Conservation (phyloP, 306 rosid species). For the Gillenia trifoliata region DNA sequence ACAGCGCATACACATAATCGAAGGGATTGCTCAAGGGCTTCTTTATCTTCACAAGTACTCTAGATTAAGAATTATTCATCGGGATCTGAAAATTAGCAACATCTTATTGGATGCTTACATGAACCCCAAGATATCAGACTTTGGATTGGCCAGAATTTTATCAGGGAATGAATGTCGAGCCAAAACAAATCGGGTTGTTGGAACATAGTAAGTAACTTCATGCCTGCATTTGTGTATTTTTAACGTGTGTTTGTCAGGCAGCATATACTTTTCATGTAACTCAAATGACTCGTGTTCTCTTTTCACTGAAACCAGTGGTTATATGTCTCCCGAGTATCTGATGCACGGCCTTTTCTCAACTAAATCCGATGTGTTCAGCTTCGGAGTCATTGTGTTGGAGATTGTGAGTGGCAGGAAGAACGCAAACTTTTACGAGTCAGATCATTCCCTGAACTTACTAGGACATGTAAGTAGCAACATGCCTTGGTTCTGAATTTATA, state of each 20-base stretch:
- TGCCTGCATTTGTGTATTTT: background rate
- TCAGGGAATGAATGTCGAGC: background rate
- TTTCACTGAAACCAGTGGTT: background rate
- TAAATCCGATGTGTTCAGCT: conserved; percentile 15
- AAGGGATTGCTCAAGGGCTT: conserved; percentile 27
- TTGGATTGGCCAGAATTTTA: conserved; percentile 18
- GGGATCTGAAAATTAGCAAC: conserved; percentile 16
- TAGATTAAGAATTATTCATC: conserved; percentile 20
- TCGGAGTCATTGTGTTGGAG: conserved; percentile 19
- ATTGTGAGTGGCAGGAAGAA: conserved; percentile 9
- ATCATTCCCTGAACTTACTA: conserved; percentile 14
- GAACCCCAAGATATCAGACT: conserved; percentile 27
- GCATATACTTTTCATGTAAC: background rate
- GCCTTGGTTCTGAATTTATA: background rate
- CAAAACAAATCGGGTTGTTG: conserved; percentile 16
- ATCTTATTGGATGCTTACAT: conserved; percentile 12
- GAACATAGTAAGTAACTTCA: conserved; percentile 14
- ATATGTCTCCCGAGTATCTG: conserved; percentile 21
- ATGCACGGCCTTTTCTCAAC: conserved; percentile 4
- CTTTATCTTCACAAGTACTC: conserved; percentile 30
- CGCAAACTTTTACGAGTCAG: conserved; percentile 3
- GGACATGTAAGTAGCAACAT: conserved; percentile 10
- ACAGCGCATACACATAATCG: conserved; percentile 9
- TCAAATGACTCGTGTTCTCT: background rate
- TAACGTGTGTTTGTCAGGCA: background rate